Evolutionary conservation across 306 rosid genomes (phyloP).

Genomic region (Begonia loranthoides): DNA sequence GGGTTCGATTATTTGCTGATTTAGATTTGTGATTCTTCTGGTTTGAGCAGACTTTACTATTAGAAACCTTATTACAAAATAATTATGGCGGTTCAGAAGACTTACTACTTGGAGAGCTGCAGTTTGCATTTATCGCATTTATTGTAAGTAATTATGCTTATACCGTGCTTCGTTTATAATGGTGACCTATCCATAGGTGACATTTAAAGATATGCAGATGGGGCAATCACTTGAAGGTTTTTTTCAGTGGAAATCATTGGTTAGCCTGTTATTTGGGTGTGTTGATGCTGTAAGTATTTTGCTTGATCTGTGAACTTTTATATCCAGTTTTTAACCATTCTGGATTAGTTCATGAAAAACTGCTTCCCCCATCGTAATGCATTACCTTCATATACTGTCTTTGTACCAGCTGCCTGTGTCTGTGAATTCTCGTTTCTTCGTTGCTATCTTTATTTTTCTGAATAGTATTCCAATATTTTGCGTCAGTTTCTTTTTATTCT

Average conservation of each 20-base stretch:
- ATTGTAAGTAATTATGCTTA: conserved; percentile 33
- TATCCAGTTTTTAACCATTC: too few species aligned
- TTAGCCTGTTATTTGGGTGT: conserved; percentile 74
- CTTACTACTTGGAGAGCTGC: conserved; percentile 81
- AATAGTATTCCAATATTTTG: too few species aligned
- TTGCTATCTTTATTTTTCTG: background rate
- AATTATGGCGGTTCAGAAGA: conserved; percentile 79
- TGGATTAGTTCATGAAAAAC: too few species aligned
- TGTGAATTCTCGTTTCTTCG: background rate
- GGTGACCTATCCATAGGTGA: conserved; percentile 8
- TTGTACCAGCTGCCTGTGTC: background rate
- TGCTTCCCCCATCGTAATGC: too few species aligned
- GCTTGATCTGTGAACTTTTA: too few species aligned
- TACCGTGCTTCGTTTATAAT: conserved; percentile 5
- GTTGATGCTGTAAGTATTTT: conserved; percentile 62
- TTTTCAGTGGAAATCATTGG: conserved; percentile 76
- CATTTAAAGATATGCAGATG: conserved; percentile 43
- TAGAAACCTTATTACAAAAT: conserved; percentile 52
- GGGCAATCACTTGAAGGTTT: conserved; percentile 95
- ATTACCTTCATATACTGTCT: background rate
- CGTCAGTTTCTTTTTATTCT: too few species aligned
- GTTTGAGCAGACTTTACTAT: conserved; percentile 47
- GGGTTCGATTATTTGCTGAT: conserved; percentile 4
- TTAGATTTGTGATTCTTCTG: conserved; percentile 12
- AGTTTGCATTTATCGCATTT: conserved; percentile 71